Percentiles rank a stretch among this genome's conserved stretches.
These are phyloP conservation scores for Juglanconis sp. DNA, from an alignment of 2,329 filamentous ascomycete genomes.

Conservation along the genomic window DNA sequence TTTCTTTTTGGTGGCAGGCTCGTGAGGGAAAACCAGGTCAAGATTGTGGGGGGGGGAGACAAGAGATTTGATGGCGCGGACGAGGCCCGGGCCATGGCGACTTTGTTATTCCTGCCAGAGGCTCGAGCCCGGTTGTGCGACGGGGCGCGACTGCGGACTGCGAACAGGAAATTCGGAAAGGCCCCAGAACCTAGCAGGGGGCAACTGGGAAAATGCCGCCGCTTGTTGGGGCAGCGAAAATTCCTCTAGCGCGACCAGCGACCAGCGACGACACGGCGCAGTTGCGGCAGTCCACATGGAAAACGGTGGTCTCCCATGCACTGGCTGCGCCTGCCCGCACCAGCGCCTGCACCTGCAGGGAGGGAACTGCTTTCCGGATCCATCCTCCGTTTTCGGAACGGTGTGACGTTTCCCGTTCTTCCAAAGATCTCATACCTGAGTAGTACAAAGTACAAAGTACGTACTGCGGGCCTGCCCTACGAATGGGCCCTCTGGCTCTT, in stretches of 20 bases:
- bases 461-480: neutral
- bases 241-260: neutral
- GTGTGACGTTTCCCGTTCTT: neutral
- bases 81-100: neutral
- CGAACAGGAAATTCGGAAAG: too few relatives aligned
- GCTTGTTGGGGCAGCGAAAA: constrained; percentile 5
- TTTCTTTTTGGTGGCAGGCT: neutral
- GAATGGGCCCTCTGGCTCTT: neutral
- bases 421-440: too few relatives aligned
- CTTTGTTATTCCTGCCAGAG: neutral
- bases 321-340: too few relatives aligned
- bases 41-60: constrained; percentile 5
- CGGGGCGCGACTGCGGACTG: neutral
- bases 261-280: neutral
- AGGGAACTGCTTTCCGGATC: neutral
- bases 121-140: constrained; percentile 1
- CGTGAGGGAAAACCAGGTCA: neutral
- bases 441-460: too few relatives aligned
- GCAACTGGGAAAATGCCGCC: neutral
- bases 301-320: neutral
- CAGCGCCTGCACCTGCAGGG: too few relatives aligned
- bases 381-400: neutral
- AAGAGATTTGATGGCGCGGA: constrained; percentile 6
- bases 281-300: neutral
- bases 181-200: neutral